These are phyloP conservation scores for Aspergillus calidoustus DNA, from an alignment of 2,329 filamentous ascomycete genomes.

Conservation along the genomic window DNA sequence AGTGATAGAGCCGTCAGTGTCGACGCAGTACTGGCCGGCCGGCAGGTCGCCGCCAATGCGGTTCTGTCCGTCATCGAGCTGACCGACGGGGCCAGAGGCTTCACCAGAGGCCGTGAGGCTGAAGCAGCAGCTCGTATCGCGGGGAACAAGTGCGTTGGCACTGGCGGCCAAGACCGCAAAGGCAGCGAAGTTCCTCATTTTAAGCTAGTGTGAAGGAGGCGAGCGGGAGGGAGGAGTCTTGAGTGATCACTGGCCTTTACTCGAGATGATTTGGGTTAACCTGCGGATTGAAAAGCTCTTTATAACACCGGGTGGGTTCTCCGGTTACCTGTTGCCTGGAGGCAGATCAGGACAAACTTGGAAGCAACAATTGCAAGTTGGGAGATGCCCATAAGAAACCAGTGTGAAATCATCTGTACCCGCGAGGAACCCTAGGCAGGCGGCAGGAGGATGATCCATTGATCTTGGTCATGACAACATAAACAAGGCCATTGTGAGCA, in stretches of 20 bases:
- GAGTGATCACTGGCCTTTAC: neutral
- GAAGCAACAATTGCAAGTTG: neutral
- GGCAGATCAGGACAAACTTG: neutral
- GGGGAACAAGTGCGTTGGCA: constrained; percentile 48
- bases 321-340: constrained; percentile 11
- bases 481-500: constrained; percentile 17
- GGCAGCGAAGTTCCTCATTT: constrained; percentile 46
- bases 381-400: constrained; percentile 26
- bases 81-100: constrained; percentile 59
- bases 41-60: constrained; percentile 57
- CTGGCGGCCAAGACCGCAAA: constrained; percentile 46
- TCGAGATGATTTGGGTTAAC: neutral
- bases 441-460: constrained; percentile 20
- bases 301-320: constrained; percentile 28
- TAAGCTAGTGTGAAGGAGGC: constrained; percentile 14
- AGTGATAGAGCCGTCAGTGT: constrained; percentile 57
- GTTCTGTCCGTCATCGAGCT: constrained; percentile 66
- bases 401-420: constrained; percentile 18
- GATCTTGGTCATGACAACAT: constrained; percentile 12
- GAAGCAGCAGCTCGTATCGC: constrained; percentile 56
- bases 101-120: constrained; percentile 56
- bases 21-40: constrained; percentile 59
- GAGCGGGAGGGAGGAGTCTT: constrained; percentile 19
- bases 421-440: constrained; percentile 23
- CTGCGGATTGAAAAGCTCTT: constrained; percentile 16